A percentile compares a stretch with the other conserved stretches of the same genome.
Conservation (phyloP, 768 basidiomycete genomes). For the Amanita phalloides region DNA sequence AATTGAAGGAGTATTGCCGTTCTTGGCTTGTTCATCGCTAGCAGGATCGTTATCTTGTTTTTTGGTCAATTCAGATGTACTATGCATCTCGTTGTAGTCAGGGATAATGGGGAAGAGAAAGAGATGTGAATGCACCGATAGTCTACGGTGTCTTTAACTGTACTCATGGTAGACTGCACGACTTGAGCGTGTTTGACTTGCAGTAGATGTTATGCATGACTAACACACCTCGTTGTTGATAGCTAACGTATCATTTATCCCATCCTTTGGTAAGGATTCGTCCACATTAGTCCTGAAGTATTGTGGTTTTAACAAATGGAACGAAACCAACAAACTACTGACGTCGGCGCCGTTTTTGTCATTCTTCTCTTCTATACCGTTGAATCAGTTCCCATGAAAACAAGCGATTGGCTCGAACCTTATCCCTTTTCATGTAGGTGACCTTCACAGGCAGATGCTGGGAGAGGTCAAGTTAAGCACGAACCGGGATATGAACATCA, state of each 20-base stretch:
- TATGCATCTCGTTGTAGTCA: not conserved
- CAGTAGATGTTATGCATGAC: not conserved
- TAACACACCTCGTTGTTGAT: slow-evolving; percentile 11
- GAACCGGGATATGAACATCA: not conserved
- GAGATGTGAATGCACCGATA: slow-evolving; percentile 4
- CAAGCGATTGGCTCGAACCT: slow-evolving; percentile 14
- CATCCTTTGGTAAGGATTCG: not conserved
- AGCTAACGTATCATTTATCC: not conserved
- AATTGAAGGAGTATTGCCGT: not conserved
- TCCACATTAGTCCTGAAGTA: not conserved
- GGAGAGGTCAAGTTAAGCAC: no score
- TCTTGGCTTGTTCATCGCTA: not conserved
- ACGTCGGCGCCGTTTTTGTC: not conserved
- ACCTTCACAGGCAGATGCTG: slow-evolving; percentile 12
- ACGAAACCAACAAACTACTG: not conserved
- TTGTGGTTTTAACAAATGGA: not conserved
- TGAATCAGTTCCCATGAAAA: not conserved
- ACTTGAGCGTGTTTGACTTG: slow-evolving; percentile 1
- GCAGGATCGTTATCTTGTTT: not conserved
- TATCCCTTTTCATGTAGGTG: slow-evolving; percentile 25
- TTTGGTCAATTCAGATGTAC: not conserved
- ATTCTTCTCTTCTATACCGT: not conserved
- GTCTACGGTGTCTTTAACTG: slow-evolving; percentile 4
- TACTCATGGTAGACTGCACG: slow-evolving; percentile 3
- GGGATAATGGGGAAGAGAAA: not conserved